phyloP scores from a whole-genome alignment of 768 basidiomycete genomes.

The Serendipita sp. region DNA sequence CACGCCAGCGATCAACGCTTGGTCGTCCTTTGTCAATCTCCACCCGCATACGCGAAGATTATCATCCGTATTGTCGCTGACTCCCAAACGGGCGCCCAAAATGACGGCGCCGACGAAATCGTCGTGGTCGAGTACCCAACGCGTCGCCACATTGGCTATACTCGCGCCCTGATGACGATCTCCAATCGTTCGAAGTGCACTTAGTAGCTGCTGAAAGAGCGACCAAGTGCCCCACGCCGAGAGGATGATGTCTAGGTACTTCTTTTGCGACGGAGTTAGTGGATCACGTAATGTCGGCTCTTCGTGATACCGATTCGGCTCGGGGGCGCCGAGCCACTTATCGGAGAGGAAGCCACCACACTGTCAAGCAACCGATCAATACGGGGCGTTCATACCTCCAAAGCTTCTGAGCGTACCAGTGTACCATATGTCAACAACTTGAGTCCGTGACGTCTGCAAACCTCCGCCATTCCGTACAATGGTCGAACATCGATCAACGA shows the following conservation, averaged over 20 bases:
- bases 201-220: conserved; percentile 54
- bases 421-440: conserved; percentile 75
- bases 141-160: conserved; percentile 64
- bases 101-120: conserved; percentile 61
- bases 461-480: conserved; percentile 58
- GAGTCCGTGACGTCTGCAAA: conserved; percentile 54
- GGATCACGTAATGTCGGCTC: conserved; percentile 14
- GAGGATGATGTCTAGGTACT: conserved; percentile 77
- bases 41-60: conserved; percentile 51
- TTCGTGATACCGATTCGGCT: conserved; percentile 56
- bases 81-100: conserved; percentile 57
- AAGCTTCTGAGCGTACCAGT: too few relatives aligned
- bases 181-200: conserved; percentile 44
- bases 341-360: conserved; percentile 75
- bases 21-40: conserved; percentile 38
- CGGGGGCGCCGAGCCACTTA: conserved; percentile 48
- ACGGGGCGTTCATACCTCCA: too few relatives aligned
- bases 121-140: conserved; percentile 68
- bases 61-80: conserved; percentile 58
- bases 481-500: conserved; percentile 70
- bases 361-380: conserved; percentile 23
- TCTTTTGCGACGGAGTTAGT: conserved; percentile 70
- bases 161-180: conserved; percentile 40
- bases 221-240: conserved; percentile 66
- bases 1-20: conserved; percentile 45